Evolutionary conservation across 257 asterid species (phyloP).

Genomic region (Salvia miltiorrhiza): DNA sequence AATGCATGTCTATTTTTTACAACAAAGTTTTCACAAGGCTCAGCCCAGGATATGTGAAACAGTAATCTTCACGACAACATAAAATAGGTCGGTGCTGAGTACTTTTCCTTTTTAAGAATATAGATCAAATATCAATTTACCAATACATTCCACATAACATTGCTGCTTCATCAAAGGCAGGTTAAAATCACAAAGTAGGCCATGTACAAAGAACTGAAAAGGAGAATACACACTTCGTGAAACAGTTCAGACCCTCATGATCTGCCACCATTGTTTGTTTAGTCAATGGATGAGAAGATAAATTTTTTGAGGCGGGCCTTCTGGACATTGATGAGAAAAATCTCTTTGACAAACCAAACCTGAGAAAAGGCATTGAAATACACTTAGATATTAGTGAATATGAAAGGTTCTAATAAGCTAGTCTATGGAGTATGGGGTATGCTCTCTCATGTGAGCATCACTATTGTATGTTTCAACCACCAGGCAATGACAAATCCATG

Average conservation of each 20-base stretch:
- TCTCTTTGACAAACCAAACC: slow-evolving; percentile 41
- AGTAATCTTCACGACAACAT: not conserved
- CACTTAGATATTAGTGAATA: not conserved
- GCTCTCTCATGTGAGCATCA: not conserved
- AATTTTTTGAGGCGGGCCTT: slow-evolving; percentile 28
- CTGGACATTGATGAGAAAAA: slow-evolving; percentile 41
- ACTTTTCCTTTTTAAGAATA: not conserved
- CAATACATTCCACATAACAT: slow-evolving; percentile 3
- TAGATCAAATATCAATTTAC: not conserved
- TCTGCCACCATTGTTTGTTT: slow-evolving; percentile 22
- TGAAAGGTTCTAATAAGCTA: not conserved
- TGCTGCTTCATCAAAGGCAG: slow-evolving; percentile 10
- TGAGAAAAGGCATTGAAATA: slow-evolving; percentile 15
- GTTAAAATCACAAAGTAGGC: not conserved
- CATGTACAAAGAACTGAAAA: not conserved
- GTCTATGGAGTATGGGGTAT: not conserved
- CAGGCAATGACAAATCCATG: slow-evolving; percentile 8
- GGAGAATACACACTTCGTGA: slow-evolving; percentile 26
- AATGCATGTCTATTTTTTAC: not conserved
- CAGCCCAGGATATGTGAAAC: not conserved
- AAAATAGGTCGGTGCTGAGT: not conserved
- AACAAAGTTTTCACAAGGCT: not conserved
- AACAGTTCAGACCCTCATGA: slow-evolving; percentile 20
- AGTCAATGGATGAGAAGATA: slow-evolving; percentile 32
- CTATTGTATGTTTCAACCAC: slow-evolving; percentile 2